These are phyloP conservation scores for Penicillium coffeae DNA, from an alignment of 495 filamentous ascomycete species.

Conservation along the genomic window DNA sequence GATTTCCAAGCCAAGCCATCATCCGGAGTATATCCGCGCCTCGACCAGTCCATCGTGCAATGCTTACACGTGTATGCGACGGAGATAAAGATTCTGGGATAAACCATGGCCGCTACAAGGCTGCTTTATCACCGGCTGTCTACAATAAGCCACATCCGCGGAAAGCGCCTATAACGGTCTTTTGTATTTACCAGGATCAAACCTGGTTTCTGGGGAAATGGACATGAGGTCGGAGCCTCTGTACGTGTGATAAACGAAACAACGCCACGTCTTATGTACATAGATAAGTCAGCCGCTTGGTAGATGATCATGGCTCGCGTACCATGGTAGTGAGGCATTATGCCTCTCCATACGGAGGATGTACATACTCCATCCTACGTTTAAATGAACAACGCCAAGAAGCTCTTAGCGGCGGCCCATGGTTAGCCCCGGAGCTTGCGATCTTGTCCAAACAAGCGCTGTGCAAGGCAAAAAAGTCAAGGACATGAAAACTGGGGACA, in stretches of 20 bases:
- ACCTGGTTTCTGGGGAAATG: too few relatives aligned
- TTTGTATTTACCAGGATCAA: constrained; percentile 5
- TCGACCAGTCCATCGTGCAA: constrained; percentile 8
- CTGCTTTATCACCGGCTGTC: background rate
- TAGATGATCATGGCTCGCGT: too few relatives aligned
- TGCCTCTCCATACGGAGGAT: too few relatives aligned
- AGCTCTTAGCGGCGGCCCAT: background rate
- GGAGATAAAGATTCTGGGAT: background rate
- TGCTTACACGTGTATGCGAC: constrained; percentile 1
- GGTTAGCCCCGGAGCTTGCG: background rate
- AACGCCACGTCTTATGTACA: too few relatives aligned
- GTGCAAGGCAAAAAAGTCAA: background rate
- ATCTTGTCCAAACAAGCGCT: too few relatives aligned
- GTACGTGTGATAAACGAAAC: background rate
- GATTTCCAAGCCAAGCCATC: background rate
- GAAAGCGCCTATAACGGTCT: constrained; percentile 19
- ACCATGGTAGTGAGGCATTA: too few relatives aligned
- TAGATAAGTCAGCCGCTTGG: too few relatives aligned
- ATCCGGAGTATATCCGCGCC: constrained; percentile 15
- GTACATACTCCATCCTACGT: too few relatives aligned
- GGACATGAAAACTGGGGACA: constrained; percentile 25
- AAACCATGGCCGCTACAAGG: background rate
- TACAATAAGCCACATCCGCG: constrained; percentile 20
- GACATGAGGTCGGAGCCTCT: too few relatives aligned
- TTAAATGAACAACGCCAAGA: too few relatives aligned